Evolutionary conservation across 1,284 basidiomycete genomes (phyloP).

Genomic region (Heterobasidion occidentale): DNA sequence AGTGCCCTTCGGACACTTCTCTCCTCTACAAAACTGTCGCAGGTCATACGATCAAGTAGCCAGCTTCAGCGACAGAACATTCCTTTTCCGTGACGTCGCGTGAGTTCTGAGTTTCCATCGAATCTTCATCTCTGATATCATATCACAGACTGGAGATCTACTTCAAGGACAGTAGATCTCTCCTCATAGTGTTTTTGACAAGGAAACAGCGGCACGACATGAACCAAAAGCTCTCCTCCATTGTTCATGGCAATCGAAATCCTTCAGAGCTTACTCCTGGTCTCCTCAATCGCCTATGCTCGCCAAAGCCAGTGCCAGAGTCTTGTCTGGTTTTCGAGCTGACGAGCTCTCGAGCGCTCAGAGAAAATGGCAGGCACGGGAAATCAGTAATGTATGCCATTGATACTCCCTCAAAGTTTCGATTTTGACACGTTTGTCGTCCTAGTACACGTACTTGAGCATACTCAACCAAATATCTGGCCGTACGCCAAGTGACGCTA

Average conservation of each 20-base stretch:
- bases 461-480: conserved; percentile 87
- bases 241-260: conserved; percentile 31
- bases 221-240: conserved; percentile 49
- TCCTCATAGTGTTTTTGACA: conserved; percentile 73
- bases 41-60: conserved; percentile 79
- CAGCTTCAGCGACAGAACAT: conserved; percentile 74
- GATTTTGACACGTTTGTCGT: conserved; percentile 4
- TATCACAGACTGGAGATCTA: conserved; percentile 72
- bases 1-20: background rate
- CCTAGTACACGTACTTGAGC: conserved; percentile 79
- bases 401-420: no score
- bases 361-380: conserved; percentile 76
- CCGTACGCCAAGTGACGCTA: conserved; percentile 89
- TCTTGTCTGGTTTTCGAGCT: conserved; percentile 29
- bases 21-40: conserved; percentile 3
- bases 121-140: background rate
- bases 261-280: conserved; percentile 20
- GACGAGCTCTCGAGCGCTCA: conserved; percentile 68
- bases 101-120: conserved; percentile 30
- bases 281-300: conserved; percentile 47
- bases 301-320: conserved; percentile 31
- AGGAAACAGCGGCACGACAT: conserved; percentile 58
- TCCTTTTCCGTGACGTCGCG: conserved; percentile 88
- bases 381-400: conserved; percentile 76
- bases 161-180: conserved; percentile 81